Evolutionary conservation across 192 early-diverging fungal genomes (phyloP).

Genomic region (Coemansia aciculifera): DNA sequence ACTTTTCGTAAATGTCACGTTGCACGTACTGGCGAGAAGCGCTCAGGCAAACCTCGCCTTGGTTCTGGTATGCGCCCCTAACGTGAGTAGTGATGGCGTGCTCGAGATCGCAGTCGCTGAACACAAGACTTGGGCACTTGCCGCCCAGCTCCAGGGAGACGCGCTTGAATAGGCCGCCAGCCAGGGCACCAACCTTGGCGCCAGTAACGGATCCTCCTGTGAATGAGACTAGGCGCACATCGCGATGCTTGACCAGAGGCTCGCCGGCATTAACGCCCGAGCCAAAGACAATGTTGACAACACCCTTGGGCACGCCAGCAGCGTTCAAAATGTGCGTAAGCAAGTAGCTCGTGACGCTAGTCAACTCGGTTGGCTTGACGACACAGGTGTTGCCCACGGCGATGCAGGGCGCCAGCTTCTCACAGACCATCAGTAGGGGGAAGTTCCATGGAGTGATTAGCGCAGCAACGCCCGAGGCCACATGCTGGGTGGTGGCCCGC

Average conservation of each 20-base stretch:
- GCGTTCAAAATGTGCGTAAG: slow-evolving; percentile 65
- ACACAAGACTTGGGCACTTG: slow-evolving; percentile 79
- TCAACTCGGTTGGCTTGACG: slow-evolving; percentile 77
- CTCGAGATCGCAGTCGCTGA: slow-evolving; percentile 75
- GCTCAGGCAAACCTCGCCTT: slow-evolving; percentile 82
- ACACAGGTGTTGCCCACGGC: slow-evolving; percentile 74
- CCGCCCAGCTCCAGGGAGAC: slow-evolving; percentile 83
- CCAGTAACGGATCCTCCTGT: slow-evolving; percentile 76
- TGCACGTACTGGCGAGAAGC: slow-evolving; percentile 81
- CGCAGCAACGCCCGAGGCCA: slow-evolving; percentile 75
- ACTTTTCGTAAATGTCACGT: slow-evolving; percentile 63
- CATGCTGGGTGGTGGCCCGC: slow-evolving; percentile 55
- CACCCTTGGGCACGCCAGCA: slow-evolving; percentile 76
- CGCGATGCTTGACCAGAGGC: slow-evolving; percentile 67
- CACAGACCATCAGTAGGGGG: slow-evolving; percentile 69
- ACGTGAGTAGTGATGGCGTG: slow-evolving; percentile 68
- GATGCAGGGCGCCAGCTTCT: slow-evolving; percentile 83
- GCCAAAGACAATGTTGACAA: slow-evolving; percentile 86
- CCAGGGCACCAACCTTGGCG: slow-evolving; percentile 58
- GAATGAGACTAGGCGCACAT: slow-evolving; percentile 72
- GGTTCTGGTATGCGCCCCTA: slow-evolving; percentile 65
- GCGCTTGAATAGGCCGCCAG: slow-evolving; percentile 72
- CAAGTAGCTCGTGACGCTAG: slow-evolving; percentile 63
- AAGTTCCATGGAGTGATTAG: slow-evolving; percentile 82
- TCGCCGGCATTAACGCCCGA: slow-evolving; percentile 66